phyloP scores from a whole-genome alignment of 805 yeast genomes.

The Ogataea paraovalis region DNA sequence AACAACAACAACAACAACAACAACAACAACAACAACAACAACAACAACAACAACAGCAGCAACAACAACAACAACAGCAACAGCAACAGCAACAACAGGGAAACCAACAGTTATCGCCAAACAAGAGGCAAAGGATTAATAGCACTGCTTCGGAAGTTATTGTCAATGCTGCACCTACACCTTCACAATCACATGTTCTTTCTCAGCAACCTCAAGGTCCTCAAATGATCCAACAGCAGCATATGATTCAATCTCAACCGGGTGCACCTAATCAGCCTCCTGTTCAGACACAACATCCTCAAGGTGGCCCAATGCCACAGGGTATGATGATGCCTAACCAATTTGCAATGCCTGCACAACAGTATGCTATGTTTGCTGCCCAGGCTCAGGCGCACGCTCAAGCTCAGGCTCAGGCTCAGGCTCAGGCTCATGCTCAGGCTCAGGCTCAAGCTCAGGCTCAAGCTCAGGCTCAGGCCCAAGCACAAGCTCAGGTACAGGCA shows the following conservation, averaged over 20 bases:
- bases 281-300: background rate
- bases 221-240: constrained; percentile 5
- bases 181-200: constrained; percentile 8
- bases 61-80: background rate
- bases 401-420: constrained; percentile 10
- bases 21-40: constrained; percentile 19
- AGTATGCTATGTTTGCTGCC: constrained; percentile 27
- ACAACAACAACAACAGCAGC: constrained; percentile 7
- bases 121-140: constrained; percentile 24
- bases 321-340: constrained; percentile 29
- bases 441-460: constrained; percentile 15
- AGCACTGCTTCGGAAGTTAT: constrained; percentile 7
- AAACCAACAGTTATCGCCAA: constrained; percentile 17
- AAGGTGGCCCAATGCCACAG: constrained; percentile 21
- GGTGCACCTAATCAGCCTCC: constrained; percentile 11
- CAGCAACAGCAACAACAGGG: constrained; percentile 9
- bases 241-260: background rate
- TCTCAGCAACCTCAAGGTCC: constrained; percentile 14
- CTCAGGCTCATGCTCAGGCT: constrained; percentile 3
- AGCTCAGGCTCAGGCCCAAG: constrained; percentile 10
- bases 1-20: constrained; percentile 4
- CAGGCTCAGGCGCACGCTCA: constrained; percentile 17
- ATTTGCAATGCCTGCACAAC: constrained; percentile 28
- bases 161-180: constrained; percentile 10
- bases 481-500: constrained; percentile 3